Conservation (phyloP, 2,329 filamentous ascomycete species). For the Colletotrichum sp. region DNA sequence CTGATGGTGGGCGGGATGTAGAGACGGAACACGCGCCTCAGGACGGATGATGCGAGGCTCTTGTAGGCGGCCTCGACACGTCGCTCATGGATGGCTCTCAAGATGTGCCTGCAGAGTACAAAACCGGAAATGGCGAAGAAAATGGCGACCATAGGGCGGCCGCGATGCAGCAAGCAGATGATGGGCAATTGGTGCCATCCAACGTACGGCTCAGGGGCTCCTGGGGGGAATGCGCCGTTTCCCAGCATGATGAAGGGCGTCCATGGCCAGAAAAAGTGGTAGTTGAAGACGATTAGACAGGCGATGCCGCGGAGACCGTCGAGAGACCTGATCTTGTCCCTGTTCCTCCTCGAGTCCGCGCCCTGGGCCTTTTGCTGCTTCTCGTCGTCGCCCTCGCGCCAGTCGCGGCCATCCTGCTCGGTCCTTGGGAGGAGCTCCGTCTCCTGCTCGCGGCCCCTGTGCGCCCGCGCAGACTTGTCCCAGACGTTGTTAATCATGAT, state of each 20-base stretch:
- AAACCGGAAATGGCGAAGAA: constrained; percentile 51
- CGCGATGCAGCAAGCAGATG: constrained; percentile 42
- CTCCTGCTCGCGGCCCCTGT: background rate
- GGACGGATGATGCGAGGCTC: constrained; percentile 39
- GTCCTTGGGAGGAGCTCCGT: background rate
- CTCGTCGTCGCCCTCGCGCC: constrained; percentile 12
- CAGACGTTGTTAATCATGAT: constrained; percentile 7
- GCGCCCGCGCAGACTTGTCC: constrained; percentile 12
- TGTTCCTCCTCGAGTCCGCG: constrained; percentile 3
- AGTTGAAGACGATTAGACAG: constrained; percentile 47
- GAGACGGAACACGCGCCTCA: constrained; percentile 42
- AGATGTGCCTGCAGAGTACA: constrained; percentile 42
- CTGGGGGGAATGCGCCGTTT: constrained; percentile 39
- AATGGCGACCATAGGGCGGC: constrained; percentile 46
- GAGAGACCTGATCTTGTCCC: constrained; percentile 42
- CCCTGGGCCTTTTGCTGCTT: constrained; percentile 2
- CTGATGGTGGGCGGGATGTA: constrained; percentile 44
- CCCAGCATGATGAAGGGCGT: constrained; percentile 44
- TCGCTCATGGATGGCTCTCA: constrained; percentile 39
- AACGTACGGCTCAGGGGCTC: constrained; percentile 37
- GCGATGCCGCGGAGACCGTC: constrained; percentile 47
- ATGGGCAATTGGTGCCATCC: constrained; percentile 40
- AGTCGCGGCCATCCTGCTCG: background rate
- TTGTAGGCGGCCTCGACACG: constrained; percentile 39
- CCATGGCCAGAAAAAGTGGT: constrained; percentile 47